phyloP scores from a whole-genome alignment of 306 rosid species.

The Gastrolobium bilobum region DNA sequence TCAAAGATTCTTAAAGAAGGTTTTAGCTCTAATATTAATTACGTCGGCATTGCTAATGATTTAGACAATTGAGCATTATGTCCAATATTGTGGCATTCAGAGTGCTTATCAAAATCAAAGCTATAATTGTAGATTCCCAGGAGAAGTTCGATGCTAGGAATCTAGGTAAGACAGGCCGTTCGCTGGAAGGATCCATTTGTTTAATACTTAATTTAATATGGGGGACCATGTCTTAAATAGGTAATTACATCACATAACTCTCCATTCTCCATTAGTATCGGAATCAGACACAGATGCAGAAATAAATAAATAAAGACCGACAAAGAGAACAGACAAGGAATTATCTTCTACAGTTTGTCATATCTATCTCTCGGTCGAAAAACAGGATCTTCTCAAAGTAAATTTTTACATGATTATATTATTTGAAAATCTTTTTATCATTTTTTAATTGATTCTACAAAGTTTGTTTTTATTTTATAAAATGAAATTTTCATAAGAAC shows the following conservation, averaged over 20 bases:
- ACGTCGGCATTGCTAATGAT: slow-evolving; percentile 10
- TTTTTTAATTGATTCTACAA: too few species aligned
- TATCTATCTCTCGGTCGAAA: slow-evolving; percentile 1
- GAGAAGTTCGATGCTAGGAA: slow-evolving; percentile 25
- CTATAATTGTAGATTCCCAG: slow-evolving; percentile 19
- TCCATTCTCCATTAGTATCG: background rate
- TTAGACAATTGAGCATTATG: slow-evolving; percentile 15
- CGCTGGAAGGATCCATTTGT: background rate
- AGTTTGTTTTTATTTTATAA: too few species aligned
- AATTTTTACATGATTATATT: too few species aligned
- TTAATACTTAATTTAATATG: background rate
- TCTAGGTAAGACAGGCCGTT: background rate
- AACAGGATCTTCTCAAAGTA: too few species aligned
- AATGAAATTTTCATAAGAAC: too few species aligned
- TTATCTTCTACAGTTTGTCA: slow-evolving; percentile 16
- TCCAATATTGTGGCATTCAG: background rate
- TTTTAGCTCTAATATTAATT: slow-evolving; percentile 17
- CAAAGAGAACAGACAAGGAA: slow-evolving; percentile 44
- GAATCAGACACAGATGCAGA: slow-evolving; percentile 20
- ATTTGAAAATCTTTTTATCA: too few species aligned
- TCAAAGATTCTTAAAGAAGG: background rate
- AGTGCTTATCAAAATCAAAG: slow-evolving; percentile 30
- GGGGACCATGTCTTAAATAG: background rate
- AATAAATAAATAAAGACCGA: slow-evolving; percentile 42
- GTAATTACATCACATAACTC: slow-evolving; percentile 13